A percentile compares a stretch with the other conserved stretches of the same genome.
Evolutionary conservation across 2,329 filamentous ascomycete genomes (phyloP).

Genomic region (Fusarium algeriense): DNA sequence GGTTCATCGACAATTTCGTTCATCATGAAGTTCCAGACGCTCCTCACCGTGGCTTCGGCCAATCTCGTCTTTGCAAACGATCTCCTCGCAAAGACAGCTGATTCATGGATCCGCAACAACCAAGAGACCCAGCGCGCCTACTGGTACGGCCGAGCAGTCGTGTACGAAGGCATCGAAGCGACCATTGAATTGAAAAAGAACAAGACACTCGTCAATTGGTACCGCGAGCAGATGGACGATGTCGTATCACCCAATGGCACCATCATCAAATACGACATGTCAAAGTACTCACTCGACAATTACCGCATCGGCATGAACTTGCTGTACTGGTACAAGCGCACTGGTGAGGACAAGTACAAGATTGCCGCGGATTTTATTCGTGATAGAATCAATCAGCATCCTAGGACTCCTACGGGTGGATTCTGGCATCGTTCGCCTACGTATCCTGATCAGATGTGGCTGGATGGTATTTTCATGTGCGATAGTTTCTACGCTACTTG

Average conservation of each 20-base stretch:
- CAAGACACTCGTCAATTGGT: conserved; percentile 58
- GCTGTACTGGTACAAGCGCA: conserved; percentile 62
- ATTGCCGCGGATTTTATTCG: conserved; percentile 61
- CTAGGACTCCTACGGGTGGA: conserved; percentile 63
- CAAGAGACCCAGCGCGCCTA: conserved; percentile 37
- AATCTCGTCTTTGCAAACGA: conserved; percentile 28
- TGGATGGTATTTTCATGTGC: conserved; percentile 67
- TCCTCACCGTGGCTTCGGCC: conserved; percentile 35
- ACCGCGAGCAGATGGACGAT: conserved; percentile 60
- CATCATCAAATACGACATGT: conserved; percentile 59
- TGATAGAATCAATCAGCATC: conserved; percentile 60
- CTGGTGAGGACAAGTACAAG: conserved; percentile 62
- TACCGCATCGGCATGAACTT: conserved; percentile 66
- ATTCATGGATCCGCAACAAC: conserved; percentile 42
- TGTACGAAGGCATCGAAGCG: conserved; percentile 39
- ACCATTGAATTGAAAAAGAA: conserved; percentile 57
- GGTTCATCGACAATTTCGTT: conserved; percentile 16
- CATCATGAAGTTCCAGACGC: conserved; percentile 39
- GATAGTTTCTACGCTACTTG: conserved; percentile 59
- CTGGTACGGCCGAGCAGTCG: conserved; percentile 41
- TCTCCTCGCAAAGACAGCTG: conserved; percentile 31
- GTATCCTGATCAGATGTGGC: conserved; percentile 63
- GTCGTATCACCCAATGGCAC: conserved; percentile 57
- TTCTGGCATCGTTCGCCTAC: conserved; percentile 64
- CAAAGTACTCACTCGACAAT: conserved; percentile 64